These are phyloP conservation scores for Euphrasia confusa DNA, from an alignment of 257 asterid genomes.

Conservation along the genomic window DNA sequence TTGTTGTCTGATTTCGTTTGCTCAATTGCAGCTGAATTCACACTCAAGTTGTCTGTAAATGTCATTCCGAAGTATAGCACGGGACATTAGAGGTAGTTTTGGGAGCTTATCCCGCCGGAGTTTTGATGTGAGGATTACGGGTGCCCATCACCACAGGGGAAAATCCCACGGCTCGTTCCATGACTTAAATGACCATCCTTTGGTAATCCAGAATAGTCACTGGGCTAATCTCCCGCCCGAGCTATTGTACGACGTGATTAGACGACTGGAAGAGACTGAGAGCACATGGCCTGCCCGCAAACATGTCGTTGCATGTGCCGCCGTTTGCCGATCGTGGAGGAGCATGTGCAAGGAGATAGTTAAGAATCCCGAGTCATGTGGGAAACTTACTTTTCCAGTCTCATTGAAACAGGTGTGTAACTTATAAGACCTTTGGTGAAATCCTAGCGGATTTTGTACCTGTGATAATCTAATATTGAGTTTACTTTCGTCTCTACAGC, in stretches of 20 bases:
- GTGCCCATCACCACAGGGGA: constrained; percentile 56
- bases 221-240: constrained; percentile 98
- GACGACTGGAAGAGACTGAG: constrained; percentile 90
- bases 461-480: background rate
- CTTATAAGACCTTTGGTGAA: background rate
- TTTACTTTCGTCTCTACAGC: constrained; percentile 43
- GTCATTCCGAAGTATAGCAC: constrained; percentile 92
- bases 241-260: constrained; percentile 74
- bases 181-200: constrained; percentile 55
- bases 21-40: constrained; percentile 35
- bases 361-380: constrained; percentile 64
- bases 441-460: background rate
- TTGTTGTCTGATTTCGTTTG: background rate
- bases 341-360: constrained; percentile 81
- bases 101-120: constrained; percentile 86
- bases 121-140: constrained; percentile 62
- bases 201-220: constrained; percentile 57
- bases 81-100: constrained; percentile 75
- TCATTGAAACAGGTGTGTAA: constrained; percentile 79
- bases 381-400: constrained; percentile 88
- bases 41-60: constrained; percentile 36
- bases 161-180: constrained; percentile 68
- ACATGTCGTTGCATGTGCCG: constrained; percentile 83
- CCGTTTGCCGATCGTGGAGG: constrained; percentile 95
- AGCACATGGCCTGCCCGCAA: constrained; percentile 87